Evolutionary conservation across 352 stramenopile genomes (phyloP).

Genomic region (Phytophthora hibernalis): DNA sequence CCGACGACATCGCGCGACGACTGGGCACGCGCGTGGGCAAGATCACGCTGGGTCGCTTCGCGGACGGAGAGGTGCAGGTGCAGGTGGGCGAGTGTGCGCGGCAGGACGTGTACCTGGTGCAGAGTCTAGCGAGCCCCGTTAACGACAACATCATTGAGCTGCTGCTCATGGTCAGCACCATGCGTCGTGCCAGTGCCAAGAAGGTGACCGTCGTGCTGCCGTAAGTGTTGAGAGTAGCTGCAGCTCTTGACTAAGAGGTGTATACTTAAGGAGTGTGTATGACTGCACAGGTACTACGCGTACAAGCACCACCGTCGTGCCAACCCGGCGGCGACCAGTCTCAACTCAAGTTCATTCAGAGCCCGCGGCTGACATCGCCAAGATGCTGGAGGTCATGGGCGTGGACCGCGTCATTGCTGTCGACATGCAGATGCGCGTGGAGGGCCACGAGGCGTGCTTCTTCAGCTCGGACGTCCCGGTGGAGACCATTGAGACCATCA

Average conservation of each 20-base stretch:
- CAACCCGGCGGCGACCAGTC: slow-evolving; percentile 85
- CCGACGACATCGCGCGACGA: slow-evolving; percentile 89
- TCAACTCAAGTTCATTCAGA: slow-evolving; percentile 94
- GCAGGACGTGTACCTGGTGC: slow-evolving; percentile 95
- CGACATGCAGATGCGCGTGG: slow-evolving; percentile 92
- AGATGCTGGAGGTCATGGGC: slow-evolving; percentile 95
- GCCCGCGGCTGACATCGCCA: slow-evolving; percentile 89
- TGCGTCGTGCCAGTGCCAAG: slow-evolving; percentile 93
- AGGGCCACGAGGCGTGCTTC: slow-evolving; percentile 91
- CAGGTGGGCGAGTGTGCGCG: slow-evolving; percentile 93
- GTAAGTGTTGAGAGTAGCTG: slow-evolving; percentile 46
- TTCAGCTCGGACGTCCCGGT: slow-evolving; percentile 92
- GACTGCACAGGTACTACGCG: slow-evolving; percentile 79
- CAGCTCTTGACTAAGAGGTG: background rate
- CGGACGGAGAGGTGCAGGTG: slow-evolving; percentile 93
- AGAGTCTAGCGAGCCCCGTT: slow-evolving; percentile 92
- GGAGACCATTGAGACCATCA: slow-evolving; percentile 93
- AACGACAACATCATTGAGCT: slow-evolving; percentile 97
- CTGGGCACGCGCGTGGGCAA: slow-evolving; percentile 90
- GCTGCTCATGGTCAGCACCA: slow-evolving; percentile 94
- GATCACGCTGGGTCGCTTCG: slow-evolving; percentile 90
- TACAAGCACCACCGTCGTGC: slow-evolving; percentile 93
- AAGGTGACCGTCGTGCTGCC: slow-evolving; percentile 94
- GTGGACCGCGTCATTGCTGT: slow-evolving; percentile 95
- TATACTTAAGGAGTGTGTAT: slow-evolving; percentile 10